A percentile compares a stretch with the other conserved stretches of the same genome.
Evolutionary conservation across 495 filamentous ascomycete species (phyloP).

Genomic region (Pseudotulostoma volvatum): DNA sequence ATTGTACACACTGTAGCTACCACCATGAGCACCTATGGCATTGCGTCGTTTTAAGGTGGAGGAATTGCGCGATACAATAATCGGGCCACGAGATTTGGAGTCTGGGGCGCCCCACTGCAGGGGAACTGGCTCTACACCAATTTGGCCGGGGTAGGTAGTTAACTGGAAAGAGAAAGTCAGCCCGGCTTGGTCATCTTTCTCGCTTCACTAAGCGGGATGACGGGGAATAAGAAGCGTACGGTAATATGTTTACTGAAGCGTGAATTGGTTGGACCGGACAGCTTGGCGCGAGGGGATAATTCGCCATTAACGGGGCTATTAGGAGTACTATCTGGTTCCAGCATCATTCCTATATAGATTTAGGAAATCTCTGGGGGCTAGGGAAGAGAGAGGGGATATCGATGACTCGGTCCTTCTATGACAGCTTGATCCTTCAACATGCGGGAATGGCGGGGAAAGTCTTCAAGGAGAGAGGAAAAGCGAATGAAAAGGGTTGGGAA

Average conservation of each 20-base stretch:
- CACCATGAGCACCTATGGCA: constrained; percentile 79
- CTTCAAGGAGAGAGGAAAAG: too few relatives aligned
- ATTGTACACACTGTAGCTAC: constrained; percentile 95
- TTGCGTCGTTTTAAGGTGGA: constrained; percentile 75
- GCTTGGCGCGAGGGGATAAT: not conserved
- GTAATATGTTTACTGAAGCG: constrained; percentile 30
- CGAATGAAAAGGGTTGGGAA: too few relatives aligned
- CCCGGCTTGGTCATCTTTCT: constrained; percentile 1
- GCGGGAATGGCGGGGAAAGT: too few relatives aligned
- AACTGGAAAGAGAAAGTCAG: constrained; percentile 17
- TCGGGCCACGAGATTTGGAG: constrained; percentile 59
- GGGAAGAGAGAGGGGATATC: too few relatives aligned
- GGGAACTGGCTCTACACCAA: constrained; percentile 76
- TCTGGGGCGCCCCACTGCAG: constrained; percentile 80
- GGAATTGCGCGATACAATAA: constrained; percentile 68
- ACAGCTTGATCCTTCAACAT: too few relatives aligned
- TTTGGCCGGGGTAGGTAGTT: constrained; percentile 88
- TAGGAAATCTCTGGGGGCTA: too few relatives aligned
- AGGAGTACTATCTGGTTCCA: too few relatives aligned
- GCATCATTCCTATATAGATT: too few relatives aligned
- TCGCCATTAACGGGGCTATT: not conserved
- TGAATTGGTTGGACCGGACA: constrained; percentile 6
- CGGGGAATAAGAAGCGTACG: constrained; percentile 11
- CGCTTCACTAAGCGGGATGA: not conserved
- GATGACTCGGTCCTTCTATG: too few relatives aligned